A percentile compares a stretch with the other conserved stretches of the same genome.
Conservation (phyloP, 2,329 filamentous ascomycete species). For the Gyromitra esculenta region DNA sequence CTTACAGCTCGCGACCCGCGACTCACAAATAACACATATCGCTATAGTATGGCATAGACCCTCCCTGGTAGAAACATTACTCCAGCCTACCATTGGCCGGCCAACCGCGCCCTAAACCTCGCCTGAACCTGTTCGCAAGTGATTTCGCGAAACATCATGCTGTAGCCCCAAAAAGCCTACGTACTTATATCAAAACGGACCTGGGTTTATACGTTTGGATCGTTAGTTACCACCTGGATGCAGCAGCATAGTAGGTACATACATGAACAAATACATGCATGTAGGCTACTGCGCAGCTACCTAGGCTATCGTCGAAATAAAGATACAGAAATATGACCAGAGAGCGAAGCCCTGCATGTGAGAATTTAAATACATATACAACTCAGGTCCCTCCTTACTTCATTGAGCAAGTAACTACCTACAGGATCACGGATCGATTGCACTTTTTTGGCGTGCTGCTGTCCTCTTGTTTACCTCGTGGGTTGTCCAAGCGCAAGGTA, state of each 20-base stretch:
- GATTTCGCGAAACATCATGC: neutral
- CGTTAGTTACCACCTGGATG: conserved; percentile 5
- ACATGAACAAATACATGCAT: conserved; percentile 9
- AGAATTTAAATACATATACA: conserved; percentile 31
- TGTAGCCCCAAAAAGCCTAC: neutral
- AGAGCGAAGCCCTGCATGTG: conserved; percentile 1
- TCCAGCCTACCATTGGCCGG: conserved; percentile 15
- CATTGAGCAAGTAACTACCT: neutral
- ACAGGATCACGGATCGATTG: neutral
- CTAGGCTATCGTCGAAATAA: conserved; percentile 22
- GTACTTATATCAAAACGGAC: conserved; percentile 4
- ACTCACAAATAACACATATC: neutral
- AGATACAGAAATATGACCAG: conserved; percentile 14
- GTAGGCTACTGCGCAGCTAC: conserved; percentile 17
- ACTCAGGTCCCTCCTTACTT: conserved; percentile 7
- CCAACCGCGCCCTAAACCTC: conserved; percentile 15
- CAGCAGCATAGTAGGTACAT: conserved; percentile 23
- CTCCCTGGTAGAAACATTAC: conserved; percentile 1
- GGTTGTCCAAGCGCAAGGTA: neutral
- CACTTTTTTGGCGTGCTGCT: conserved; percentile 10
- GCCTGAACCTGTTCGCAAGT: neutral
- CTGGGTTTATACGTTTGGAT: neutral
- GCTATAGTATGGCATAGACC: conserved; percentile 19
- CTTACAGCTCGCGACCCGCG: conserved; percentile 16
- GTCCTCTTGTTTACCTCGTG: conserved; percentile 7